Base-by-base conservation (phyloP, 2,329 filamentous ascomycete species). In the Verticillium klebahnii region DNA sequence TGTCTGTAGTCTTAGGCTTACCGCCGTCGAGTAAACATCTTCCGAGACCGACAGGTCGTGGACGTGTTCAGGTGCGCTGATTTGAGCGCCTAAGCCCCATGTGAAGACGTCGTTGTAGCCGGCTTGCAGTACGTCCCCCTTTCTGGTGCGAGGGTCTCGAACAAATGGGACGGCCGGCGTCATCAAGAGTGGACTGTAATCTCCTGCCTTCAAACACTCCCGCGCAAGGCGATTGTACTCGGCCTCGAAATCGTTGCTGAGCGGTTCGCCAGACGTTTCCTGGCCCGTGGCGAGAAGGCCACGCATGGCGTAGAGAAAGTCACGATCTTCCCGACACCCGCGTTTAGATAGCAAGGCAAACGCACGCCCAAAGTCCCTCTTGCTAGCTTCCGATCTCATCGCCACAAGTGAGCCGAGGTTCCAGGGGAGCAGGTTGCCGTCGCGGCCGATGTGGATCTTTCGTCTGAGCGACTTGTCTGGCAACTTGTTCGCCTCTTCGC, bases 21-120 rank as follows among this genome's bases (percentile, higher is more conserved):
- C 54, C 29, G 54, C n/a, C n/a, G 23, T 31, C 15, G 54, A 31
- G 54, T 32, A 14, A 14, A 12, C 54, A 31, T 32, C 25, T 34
- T n/a, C 14, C 25, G 54, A n/a, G n/a, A 56, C 25, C n/a, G 54
- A 56, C 31, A 56, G 29, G 54, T 56, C 54, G 14, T 15, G 6
- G 54, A 56, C 32, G 29, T 29, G 32, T 9, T 56, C 25, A 14
- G 23, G 29, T 2, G 54, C 12, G 25, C 29, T 56, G 7, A 25
- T 31, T 14, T 56, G 54, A 1, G 17, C 5, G 9, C 55, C 55
- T 9, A 57, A n/a, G 7, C 15, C 55, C 55, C 55, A 57, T 1
- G 55, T 57, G n/a, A 36, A 57, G 55, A 57, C 55, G 2, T 57
- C 55, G 32, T 57, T 57, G 55, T 37, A 57, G 32, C 55, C 55